A percentile compares a stretch with the other conserved stretches of the same genome.
phyloP scores from a whole-genome alignment of 257 asterid species.

The Solanum boliviense region DNA sequence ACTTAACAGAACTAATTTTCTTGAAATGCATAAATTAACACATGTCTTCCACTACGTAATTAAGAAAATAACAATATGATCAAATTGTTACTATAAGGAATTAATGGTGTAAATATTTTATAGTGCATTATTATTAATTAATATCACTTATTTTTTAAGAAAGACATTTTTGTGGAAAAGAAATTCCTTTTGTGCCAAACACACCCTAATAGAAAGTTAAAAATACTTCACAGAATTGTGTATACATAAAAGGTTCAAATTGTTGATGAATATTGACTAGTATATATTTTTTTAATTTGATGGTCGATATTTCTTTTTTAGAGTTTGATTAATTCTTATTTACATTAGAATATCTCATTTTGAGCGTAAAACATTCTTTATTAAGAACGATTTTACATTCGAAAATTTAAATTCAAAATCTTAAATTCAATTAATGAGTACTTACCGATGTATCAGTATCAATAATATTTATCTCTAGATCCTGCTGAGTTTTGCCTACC shows the following conservation, averaged over 20 bases:
- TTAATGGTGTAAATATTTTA: background rate
- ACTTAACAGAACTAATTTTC: background rate
- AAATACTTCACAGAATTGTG: background rate
- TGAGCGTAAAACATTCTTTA: too few species aligned
- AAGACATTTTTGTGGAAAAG: background rate
- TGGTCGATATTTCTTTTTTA: rapidly evolving
- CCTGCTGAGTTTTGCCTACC: background rate
- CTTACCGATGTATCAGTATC: too few species aligned
- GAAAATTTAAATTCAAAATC: too few species aligned
- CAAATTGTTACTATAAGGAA: background rate
- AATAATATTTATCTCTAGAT: too few species aligned
- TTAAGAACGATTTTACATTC: too few species aligned
- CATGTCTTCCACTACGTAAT: background rate
- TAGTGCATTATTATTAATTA: background rate
- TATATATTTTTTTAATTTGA: background rate
- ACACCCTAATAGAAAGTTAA: background rate
- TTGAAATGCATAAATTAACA: background rate
- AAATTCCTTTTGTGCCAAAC: background rate
- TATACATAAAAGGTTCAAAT: background rate
- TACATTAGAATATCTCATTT: rapidly evolving
- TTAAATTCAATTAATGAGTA: too few species aligned
- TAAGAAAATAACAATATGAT: background rate
- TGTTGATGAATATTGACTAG: background rate
- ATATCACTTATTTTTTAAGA: background rate
- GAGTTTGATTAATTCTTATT: background rate